These are phyloP conservation scores for Talaromyces sp. DNA, from an alignment of 2,329 filamentous ascomycete genomes.

Conservation along the genomic window DNA sequence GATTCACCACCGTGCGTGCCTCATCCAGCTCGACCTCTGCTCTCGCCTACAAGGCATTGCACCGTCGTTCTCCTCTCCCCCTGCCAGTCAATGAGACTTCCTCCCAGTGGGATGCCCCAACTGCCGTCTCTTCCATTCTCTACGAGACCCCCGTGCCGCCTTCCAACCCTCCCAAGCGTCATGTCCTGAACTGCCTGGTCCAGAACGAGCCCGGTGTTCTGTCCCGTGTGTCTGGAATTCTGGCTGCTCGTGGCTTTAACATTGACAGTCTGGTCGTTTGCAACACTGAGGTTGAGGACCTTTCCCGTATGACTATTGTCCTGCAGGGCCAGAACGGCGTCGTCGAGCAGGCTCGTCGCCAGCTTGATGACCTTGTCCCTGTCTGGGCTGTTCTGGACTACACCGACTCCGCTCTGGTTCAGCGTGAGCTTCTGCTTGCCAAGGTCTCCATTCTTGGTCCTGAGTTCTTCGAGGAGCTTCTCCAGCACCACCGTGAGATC, in stretches of 20 bases:
- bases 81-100: constrained; percentile 76
- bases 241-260: constrained; percentile 96
- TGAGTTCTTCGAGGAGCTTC: constrained; percentile 96
- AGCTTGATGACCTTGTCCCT: constrained; percentile 94
- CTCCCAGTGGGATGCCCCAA: constrained; percentile 82
- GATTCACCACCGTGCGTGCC: constrained; percentile 34
- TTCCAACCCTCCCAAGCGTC: constrained; percentile 81
- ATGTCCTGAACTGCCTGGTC: constrained; percentile 96
- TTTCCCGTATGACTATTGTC: constrained; percentile 98
- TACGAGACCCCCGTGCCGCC: constrained; percentile 94
- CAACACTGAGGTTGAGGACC: constrained; percentile 93
- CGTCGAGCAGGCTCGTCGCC: constrained; percentile 92
- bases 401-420: constrained; percentile 86
- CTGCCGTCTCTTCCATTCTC: constrained; percentile 95
- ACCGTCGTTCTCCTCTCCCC: constrained; percentile 82
- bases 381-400: constrained; percentile 99
- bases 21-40: constrained; percentile 77
- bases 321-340: constrained; percentile 94
- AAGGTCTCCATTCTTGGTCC: constrained; percentile 97
- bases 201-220: constrained; percentile 98
- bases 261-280: constrained; percentile 98
- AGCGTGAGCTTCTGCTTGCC: constrained; percentile 90
- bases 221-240: constrained; percentile 92
- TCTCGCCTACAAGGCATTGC: constrained; percentile 94
- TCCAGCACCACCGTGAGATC: constrained; percentile 94